Conservation (phyloP, 352 stramenopile genomes). For the Phytophthora meadii region DNA sequence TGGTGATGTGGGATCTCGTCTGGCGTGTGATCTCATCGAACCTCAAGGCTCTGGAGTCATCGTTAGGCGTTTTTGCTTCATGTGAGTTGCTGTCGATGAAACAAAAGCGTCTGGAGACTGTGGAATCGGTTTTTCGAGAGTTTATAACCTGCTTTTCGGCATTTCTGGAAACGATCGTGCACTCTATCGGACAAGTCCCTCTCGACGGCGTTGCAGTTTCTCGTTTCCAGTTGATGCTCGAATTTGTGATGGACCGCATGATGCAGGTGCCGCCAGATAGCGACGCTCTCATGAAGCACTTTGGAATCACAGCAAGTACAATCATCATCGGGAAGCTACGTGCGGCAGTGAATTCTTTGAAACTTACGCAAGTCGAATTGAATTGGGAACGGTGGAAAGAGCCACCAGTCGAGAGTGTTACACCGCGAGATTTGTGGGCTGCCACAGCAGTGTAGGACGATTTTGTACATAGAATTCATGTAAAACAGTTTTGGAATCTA, state of each 20-base stretch:
- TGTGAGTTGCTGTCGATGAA: constrained; percentile 25
- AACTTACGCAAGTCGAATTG: background rate
- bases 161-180: constrained; percentile 17
- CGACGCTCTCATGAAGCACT: constrained; percentile 6
- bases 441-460: constrained; percentile 2
- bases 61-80: constrained; percentile 19
- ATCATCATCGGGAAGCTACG: constrained; percentile 16
- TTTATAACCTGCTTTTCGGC: constrained; percentile 11
- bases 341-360: background rate
- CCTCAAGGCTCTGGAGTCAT: constrained; percentile 26
- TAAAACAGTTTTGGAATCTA: background rate
- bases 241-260: constrained; percentile 24
- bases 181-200: background rate
- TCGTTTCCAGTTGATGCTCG: constrained; percentile 24
- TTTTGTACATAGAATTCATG: background rate
- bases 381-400: constrained; percentile 1
- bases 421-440: background rate
- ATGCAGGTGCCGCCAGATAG: background rate
- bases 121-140: constrained; percentile 13
- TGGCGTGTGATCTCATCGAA: constrained; percentile 39
- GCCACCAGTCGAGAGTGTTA: too few species aligned
- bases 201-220: background rate
- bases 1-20: constrained; percentile 45
- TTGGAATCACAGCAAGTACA: constrained; percentile 14
- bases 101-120: constrained; percentile 5